These are phyloP conservation scores for Suhomyces sp. DNA, from an alignment of 805 yeast species.

Conservation along the genomic window DNA sequence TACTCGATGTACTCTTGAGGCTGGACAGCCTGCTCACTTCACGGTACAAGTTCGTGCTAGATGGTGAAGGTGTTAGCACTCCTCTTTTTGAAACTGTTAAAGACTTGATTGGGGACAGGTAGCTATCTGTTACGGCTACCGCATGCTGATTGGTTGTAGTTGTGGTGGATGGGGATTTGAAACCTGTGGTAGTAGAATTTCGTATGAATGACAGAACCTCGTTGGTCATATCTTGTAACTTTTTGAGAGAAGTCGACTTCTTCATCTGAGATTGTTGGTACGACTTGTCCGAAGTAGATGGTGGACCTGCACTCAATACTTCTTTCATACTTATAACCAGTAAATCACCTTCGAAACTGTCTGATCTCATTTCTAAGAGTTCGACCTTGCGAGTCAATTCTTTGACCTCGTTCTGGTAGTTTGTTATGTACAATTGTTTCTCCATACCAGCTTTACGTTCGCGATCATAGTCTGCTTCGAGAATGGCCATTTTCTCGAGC, in stretches of 20 bases:
- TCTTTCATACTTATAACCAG: slow-evolving; percentile 27
- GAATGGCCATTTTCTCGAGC: slow-evolving; percentile 40
- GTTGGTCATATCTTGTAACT: slow-evolving; percentile 29
- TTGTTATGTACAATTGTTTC: slow-evolving; percentile 26
- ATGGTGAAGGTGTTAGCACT: slow-evolving; percentile 5
- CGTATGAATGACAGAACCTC: slow-evolving; percentile 16
- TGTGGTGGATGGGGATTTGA: slow-evolving; percentile 25
- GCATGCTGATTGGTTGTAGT: slow-evolving; percentile 11
- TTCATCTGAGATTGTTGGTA: slow-evolving; percentile 4
- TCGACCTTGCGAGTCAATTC: slow-evolving; percentile 17
- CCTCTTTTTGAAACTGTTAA: slow-evolving; percentile 1
- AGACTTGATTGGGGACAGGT: neutral
- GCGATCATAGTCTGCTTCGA: slow-evolving; percentile 41
- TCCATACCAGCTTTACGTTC: slow-evolving; percentile 25
- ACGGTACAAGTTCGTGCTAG: slow-evolving; percentile 4
- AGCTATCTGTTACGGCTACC: slow-evolving; percentile 3
- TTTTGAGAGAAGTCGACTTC: slow-evolving; percentile 31
- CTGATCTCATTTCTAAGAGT: slow-evolving; percentile 1
- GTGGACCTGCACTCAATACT: slow-evolving; percentile 28
- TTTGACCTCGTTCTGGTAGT: slow-evolving; percentile 30
- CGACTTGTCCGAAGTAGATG: slow-evolving; percentile 5
- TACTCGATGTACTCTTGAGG: slow-evolving; percentile 8
- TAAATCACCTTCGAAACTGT: slow-evolving; percentile 13
- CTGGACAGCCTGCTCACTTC: slow-evolving; percentile 8
- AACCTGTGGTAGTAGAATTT: slow-evolving; percentile 12